Base-by-base conservation (phyloP, 2,329 filamentous ascomycete genomes). In the Albophoma yamanashiensis region DNA sequence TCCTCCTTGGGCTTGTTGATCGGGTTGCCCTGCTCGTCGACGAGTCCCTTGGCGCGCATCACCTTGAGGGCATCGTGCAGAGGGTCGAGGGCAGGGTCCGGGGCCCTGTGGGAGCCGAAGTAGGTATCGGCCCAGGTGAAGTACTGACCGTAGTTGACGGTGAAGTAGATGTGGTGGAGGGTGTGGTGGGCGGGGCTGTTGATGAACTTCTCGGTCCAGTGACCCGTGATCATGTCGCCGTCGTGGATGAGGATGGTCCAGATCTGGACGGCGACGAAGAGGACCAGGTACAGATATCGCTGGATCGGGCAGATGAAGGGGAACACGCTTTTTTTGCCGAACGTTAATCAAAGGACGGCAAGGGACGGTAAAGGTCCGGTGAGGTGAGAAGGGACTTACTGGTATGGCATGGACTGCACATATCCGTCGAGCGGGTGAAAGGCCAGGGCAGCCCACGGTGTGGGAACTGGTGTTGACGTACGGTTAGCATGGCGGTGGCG, bases 181-280 rank as follows among this genome's bases (percentile, higher is more conserved):
- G 76, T 78, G 71, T 79, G 77, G 67, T 78, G 76, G 14, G 77
- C 77, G 8, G 77, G 75, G 63, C 75, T 76, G 72, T 79, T 79
- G 71, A 79, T 74, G 64, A 72, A 78, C 62, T 74, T 76, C 61
- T 78, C 76, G 22, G 74, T 69, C 74, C 75, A 78, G 64, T 79
- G 75, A 58, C 74, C 76, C 17, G 76, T 70, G 58, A 79, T 76
- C 74, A 78, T 78, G 71, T 79, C 77, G 63, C 77, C 77, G 63
- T 79, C 77, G 68, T 79, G 77, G 58, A 79, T 79, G 60, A 79
- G 68, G 62, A 79, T 78, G 61, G 77, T 79, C 77, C 77, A 79
- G 65, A 79, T 69, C 66, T 79, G 76, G 55, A 79, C 77, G 20
- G 72, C 65, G 31, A 72, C 65, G 65, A 79, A 79, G 56, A 79